phyloP scores from a whole-genome alignment of 148 eudicot species.

The Cornus kousa region DNA sequence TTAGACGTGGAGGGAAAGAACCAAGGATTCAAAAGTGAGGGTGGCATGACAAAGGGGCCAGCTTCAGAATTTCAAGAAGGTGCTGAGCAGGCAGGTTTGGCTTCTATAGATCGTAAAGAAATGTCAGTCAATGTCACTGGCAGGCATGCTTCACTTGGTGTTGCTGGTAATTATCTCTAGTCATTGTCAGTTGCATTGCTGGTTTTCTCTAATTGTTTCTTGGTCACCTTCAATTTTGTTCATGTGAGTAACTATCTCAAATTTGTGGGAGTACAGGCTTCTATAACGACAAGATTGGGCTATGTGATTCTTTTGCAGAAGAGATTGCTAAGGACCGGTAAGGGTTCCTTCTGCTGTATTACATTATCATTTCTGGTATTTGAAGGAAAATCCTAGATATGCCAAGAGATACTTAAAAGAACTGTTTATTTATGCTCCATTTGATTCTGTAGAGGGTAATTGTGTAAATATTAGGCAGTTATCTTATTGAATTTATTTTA shows the following conservation, averaged over 20 bases:
- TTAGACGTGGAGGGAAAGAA: conserved; percentile 34
- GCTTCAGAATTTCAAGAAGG: conserved; percentile 42
- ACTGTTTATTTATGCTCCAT: neutral
- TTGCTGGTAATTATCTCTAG: conserved; percentile 45
- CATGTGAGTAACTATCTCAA: conserved; percentile 9
- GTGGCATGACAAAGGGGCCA: conserved; percentile 34
- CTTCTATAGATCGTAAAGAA: conserved; percentile 38
- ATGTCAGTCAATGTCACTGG: conserved; percentile 35
- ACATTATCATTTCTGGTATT: neutral
- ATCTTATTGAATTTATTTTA: too few relatives aligned
- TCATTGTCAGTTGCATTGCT: neutral
- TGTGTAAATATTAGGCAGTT: too few relatives aligned
- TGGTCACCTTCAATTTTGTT: conserved; percentile 4
- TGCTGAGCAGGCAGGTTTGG: conserved; percentile 40
- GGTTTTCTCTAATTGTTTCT: conserved; percentile 3
- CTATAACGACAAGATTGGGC: conserved; percentile 39
- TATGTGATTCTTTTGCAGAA: conserved; percentile 40
- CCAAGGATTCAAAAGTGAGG: conserved; percentile 31
- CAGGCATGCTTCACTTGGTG: conserved; percentile 47
- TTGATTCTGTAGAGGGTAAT: too few relatives aligned
- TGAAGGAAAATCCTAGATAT: neutral
- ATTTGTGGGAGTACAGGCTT: conserved; percentile 41
- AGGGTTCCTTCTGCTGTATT: neutral
- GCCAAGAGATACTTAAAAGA: neutral
- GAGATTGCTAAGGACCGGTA: conserved; percentile 48